Evolutionary conservation across 306 rosid species (phyloP).

Genomic region (Lithocarpus polystachyus): DNA sequence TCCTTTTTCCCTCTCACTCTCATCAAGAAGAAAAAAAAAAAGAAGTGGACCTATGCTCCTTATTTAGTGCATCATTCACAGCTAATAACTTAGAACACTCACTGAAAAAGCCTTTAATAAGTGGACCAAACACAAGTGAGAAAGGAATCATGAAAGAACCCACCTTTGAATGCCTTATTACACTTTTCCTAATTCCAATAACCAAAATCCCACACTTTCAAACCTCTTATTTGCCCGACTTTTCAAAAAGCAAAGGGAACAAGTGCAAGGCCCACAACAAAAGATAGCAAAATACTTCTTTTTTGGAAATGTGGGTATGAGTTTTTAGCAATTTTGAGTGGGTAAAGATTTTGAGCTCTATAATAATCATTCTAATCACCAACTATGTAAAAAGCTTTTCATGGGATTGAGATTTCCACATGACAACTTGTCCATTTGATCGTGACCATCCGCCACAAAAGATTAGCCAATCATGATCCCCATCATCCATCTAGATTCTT

Average conservation of each 20-base stretch:
- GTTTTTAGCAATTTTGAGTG: slow-evolving; percentile 32
- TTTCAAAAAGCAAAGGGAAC: slow-evolving; percentile 64
- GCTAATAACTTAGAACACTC: slow-evolving; percentile 17
- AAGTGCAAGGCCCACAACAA: slow-evolving; percentile 37
- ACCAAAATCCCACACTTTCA: slow-evolving; percentile 51
- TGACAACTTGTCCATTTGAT: slow-evolving; percentile 38
- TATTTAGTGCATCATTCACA: slow-evolving; percentile 36
- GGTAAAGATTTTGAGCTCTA: slow-evolving; percentile 37
- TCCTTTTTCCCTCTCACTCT: background rate
- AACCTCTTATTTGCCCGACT: slow-evolving; percentile 56
- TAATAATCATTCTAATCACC: slow-evolving; percentile 65
- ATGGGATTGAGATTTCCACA: slow-evolving; percentile 55
- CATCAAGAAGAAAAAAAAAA: slow-evolving; percentile 17
- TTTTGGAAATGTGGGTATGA: slow-evolving; percentile 46
- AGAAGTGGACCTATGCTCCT: slow-evolving; percentile 22
- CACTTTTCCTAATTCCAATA: slow-evolving; percentile 78
- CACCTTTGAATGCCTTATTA: slow-evolving; percentile 49
- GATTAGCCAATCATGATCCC: slow-evolving; percentile 11
- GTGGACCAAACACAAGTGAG: slow-evolving; percentile 43
- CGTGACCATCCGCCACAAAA: slow-evolving; percentile 16
- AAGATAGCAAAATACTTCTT: slow-evolving; percentile 32
- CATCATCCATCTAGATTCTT: slow-evolving; percentile 13
- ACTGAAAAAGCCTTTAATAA: slow-evolving; percentile 3
- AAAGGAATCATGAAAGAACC: slow-evolving; percentile 49
- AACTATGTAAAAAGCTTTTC: slow-evolving; percentile 25